Base-by-base conservation (phyloP, 768 basidiomycete species). In the Agaricus sinodeliciosus region DNA sequence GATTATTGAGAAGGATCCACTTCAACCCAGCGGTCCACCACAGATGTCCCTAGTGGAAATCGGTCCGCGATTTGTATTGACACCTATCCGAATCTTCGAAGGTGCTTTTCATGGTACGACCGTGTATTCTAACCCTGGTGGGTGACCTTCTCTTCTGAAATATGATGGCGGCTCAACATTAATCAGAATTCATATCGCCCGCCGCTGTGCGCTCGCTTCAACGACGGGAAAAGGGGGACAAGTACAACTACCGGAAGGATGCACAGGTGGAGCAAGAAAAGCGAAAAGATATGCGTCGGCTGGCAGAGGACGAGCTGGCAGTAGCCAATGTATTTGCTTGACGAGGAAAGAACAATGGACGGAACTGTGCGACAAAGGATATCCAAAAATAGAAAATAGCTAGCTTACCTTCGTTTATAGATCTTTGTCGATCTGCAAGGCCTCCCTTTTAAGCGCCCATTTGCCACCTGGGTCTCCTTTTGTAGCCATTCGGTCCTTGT, bases 1-100 rank as follows among this genome's bases (percentile, higher is more conserved):
- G 90, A 94, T 95, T 56, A 72, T 96, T 51, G 93, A 96, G 69
- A 97, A 94, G 67, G 93, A 96, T 65, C 92, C 94, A 13, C 65
- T 87, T 42, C 86, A 91, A 60, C 90, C 92, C 1, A 87, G 87
- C 60, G 89, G 85, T 6, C 84, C 92, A 3, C 84, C 90, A 2
- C 83, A 88, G 54, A 93, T 81, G 48, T 83, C 90, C n/a, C 78
- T 99, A 18, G 81, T 94, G 16, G 96, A 98, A 72, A 98, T 99
- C 58, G 96, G 96, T 11, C 96, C 96, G 9, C 84, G 96, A 42
- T 96, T 98, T 67, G 96, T 98, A 44, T 75, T 99, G 47, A 95
- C 93, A 34, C 96, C 96, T 9, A 97, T 99, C 61, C 84, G 93
- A 50, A 94, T 99, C 55, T 99, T 99, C 64, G 96, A 99, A 67